phyloP scores from a whole-genome alignment of 306 rosid species.

The Glycyrrhiza uralensis region DNA sequence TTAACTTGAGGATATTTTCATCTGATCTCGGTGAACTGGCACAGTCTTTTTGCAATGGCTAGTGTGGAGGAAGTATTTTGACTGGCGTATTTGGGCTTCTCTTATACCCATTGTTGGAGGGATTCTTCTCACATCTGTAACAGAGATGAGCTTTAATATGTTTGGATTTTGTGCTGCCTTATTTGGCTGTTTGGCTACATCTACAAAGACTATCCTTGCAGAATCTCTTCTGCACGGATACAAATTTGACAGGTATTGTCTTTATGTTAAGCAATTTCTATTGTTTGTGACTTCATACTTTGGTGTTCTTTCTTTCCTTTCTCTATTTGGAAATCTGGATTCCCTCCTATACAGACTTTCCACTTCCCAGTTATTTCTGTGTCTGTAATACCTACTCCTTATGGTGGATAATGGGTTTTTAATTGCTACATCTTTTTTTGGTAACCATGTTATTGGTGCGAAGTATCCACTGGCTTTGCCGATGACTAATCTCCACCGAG shows the following conservation, averaged over 20 bases:
- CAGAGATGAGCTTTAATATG: constrained; percentile 93
- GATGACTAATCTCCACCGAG: no score
- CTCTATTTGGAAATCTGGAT: background rate
- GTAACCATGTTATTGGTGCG: no score
- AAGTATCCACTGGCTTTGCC: no score
- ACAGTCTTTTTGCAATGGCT: constrained; percentile 93
- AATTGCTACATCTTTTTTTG: background rate
- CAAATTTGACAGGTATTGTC: constrained; percentile 85
- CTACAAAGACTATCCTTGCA: constrained; percentile 95
- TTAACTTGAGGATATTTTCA: constrained; percentile 9
- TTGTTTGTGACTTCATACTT: background rate
- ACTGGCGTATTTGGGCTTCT: constrained; percentile 91
- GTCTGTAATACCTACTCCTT: background rate
- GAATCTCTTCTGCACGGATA: constrained; percentile 91
- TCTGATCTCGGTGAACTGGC: constrained; percentile 35
- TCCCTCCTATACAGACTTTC: background rate
- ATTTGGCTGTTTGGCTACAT: constrained; percentile 95
- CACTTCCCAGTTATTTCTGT: background rate
- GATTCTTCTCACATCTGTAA: constrained; percentile 90
- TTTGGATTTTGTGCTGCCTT: constrained; percentile 97
- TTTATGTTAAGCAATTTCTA: constrained; percentile 11
- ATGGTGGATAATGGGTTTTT: background rate
- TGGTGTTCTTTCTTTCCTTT: constrained; percentile 3
- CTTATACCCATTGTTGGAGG: constrained; percentile 98
- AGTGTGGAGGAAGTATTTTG: constrained; percentile 90